Evolutionary conservation across 768 basidiomycete species (phyloP), one percentile per base, ranked within the genome.

Genomic region (Podaxis mareebaensis): DNA sequence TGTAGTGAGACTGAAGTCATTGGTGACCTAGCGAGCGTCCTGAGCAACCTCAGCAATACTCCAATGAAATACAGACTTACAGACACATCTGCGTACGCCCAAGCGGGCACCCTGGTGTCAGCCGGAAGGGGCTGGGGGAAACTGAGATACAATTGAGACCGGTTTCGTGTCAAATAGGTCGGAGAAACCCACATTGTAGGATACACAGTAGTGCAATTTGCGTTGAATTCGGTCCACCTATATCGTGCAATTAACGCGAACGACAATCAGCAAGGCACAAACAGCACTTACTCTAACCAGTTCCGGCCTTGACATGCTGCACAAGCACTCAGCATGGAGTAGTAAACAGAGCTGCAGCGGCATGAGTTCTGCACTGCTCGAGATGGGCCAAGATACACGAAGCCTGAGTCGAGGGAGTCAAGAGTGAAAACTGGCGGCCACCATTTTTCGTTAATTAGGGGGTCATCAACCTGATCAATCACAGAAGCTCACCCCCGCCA

Each of bases 281-380:
- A 40, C 58, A 46, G 57, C 24, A 68, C 76, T 36, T 55, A 81
- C 81, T 51, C 46, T 53, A 78, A 30, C 61, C 73, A 77, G 7
- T 70, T 51, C 15, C 70, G 72, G 30, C 64, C 70, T 68, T 86
- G 85, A 67, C 85, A 86, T 11, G 70, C 67, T 3, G 79, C 76
- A 67, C 85, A 86, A n/a, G 83, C 82, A 58, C 78, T 79, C 61
- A 83, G 66, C 66, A 84, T 66, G n/a, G 80, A 79, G 70, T 85
- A 86, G 52, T 80, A 79, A 11, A 85, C 81, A 0, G 83, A 77
- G 66, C 79, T 84, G 70, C 84, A 85, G 65, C 71, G 71, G 68
- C 85, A 85, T n/a, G 64, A n/a, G 58, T 79, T 82, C 15, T 73
- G 77, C 24, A 70, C 64, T 7, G 52, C 64, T 33, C 61, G 12